Evolutionary conservation across 805 yeast genomes (phyloP), one percentile per base, ranked within the genome.

Genomic region (Saturnispora galanensis): DNA sequence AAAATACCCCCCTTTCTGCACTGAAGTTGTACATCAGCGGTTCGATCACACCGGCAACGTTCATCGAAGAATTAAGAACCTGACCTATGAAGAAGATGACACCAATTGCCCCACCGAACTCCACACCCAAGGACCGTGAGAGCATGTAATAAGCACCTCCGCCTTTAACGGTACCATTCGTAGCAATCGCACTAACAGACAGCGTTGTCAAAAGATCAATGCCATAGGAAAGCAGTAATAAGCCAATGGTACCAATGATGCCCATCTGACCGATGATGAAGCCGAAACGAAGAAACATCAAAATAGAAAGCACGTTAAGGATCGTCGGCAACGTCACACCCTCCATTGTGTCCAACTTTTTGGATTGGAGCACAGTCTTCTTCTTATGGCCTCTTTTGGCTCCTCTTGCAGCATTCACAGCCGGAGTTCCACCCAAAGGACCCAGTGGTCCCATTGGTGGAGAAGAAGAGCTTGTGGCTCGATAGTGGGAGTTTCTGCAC

Each of bases 111-210:
- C 98, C 98, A 26, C 99, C 99, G 64, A 93, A 93, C 60, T 93
- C 99, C 3, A 97, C 96, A 0, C 99, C 99, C 49, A 93, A 67
- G 31, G 95, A 82, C 52, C 99, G 72, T 31, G 95, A 84, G 48
- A 93, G 87, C 97, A 93, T 93, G 56, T 88, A 93, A 60, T 93
- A 93, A 0, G 97, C 97, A 39, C 99, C 99, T 12, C 99, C 99
- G 11, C 97, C 97, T 53, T 88, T 76, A 2, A 93, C 97, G 0
- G 95, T 87, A 17, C 99, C 99, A 58, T 93, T 93, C 2, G 99
- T 93, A 2, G 97, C 87, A 49, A 93, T 93, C 1, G 98, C 98
- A 45, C 95, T 84, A 47, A 93, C 80, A 16, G 96, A 85, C 52
- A 93, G 64, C 0, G 95, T 86, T 0, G 98, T 93, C 45, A 93